Evolutionary conservation across 2,329 filamentous ascomycete species (phyloP), one percentile per base, ranked within the genome.

Genomic region (Leptographium galeiforme): DNA sequence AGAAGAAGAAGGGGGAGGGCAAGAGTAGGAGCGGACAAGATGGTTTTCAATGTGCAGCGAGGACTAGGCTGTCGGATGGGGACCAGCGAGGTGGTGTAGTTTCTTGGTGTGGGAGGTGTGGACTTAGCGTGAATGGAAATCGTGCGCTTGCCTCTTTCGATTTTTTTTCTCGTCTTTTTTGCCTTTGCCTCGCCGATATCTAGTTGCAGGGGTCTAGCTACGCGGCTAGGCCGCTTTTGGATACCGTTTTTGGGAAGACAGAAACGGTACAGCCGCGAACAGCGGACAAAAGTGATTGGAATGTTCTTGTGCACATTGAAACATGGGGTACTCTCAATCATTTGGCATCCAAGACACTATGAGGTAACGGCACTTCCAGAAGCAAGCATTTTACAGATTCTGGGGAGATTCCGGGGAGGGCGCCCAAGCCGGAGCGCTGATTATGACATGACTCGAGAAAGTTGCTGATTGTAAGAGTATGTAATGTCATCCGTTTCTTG

Each of bases 1-100:
- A 30, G 48, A 52, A 39, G 46, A 53, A 43, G 48, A 18, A 39
- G 50, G 41, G n/a, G 36, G 34, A 36, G 36, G 43, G 38, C 25
- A 44, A 36, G 41, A 43, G 39, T 39, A 51, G 47, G 45, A 40
- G 48, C 47, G 56, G 43, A 55, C 45, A 48, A 43, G 50, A 53
- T 48, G 53, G 57, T 57, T 58, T 58, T 58, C 55, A 58, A 50
- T 54, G 46, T 38, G 50, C 48, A 47, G 34, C 34, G 38, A 40
- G 41, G 46, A 54, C 36, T 47, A 25, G 44, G 38, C 36, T 16
- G 30, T 16, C 43, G 51, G 54, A 54, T 48, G 47, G 50, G 36
- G 38, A 39, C 41, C 19, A 30, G 39, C 25, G 44, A 25, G 45
- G 48, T 39, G 48, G 41, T 43, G 52, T 33, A 50, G 33, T 50